Evolutionary conservation across 495 filamentous ascomycete genomes (phyloP).

Genomic region (Corynascus novoguineensis): DNA sequence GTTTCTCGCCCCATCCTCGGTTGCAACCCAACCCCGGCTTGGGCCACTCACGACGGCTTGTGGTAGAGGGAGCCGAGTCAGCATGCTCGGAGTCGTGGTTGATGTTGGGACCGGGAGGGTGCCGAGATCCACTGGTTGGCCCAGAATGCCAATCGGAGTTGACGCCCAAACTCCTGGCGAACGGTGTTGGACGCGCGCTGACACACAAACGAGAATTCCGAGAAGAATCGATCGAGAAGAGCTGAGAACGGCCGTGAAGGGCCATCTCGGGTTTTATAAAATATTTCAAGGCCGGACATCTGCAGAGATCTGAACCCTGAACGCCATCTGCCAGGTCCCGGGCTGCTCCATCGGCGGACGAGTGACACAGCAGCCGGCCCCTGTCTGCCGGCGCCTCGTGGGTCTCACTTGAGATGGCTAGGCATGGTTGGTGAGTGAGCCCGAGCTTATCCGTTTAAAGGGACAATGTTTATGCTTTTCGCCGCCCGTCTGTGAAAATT

Average conservation of each 20-base stretch:
- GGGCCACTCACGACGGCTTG: not conserved
- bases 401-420: no score
- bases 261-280: no score
- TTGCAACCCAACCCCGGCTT: not conserved
- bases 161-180: not conserved
- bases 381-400: not conserved
- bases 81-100: not conserved
- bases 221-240: not conserved
- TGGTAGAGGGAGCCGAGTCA: not conserved
- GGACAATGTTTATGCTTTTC: no score
- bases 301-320: not conserved
- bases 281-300: no score
- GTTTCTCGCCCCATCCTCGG: not conserved
- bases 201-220: not conserved
- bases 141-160: conserved; percentile 10
- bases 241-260: not conserved
- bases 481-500: no score
- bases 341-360: not conserved
- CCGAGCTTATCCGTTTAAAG: no score
- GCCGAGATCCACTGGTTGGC: not conserved
- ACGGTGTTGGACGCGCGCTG: not conserved
- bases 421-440: no score
- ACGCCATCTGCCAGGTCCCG: not conserved
- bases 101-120: not conserved
- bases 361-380: not conserved